phyloP scores from a whole-genome alignment of 345 rosid genomes.

The Cardamine occulta region DNA sequence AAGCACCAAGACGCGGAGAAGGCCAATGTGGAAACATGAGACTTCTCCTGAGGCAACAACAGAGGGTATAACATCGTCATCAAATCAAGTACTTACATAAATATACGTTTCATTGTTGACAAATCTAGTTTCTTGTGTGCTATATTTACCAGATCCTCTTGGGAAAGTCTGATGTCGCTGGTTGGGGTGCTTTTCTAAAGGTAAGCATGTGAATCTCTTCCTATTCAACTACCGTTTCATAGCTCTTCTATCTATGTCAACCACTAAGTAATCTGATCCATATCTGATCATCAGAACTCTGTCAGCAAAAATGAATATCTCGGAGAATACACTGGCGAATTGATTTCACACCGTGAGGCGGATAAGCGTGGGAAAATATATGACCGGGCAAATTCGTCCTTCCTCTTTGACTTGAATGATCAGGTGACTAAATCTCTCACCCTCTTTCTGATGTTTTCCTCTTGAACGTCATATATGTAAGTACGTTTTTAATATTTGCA shows the following conservation, averaged over 20 bases:
- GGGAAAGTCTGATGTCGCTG: conserved; percentile 93
- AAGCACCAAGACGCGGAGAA: conserved; percentile 82
- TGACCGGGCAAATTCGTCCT: conserved; percentile 96
- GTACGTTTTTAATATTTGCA: conserved; percentile 43
- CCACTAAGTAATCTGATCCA: conserved; percentile 14
- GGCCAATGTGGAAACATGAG: conserved; percentile 99
- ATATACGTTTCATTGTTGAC: not conserved
- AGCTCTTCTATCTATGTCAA: conserved; percentile 20
- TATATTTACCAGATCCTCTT: conserved; percentile 66
- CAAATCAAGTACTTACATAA: not conserved
- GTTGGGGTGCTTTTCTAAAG: conserved; percentile 99
- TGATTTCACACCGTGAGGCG: conserved; percentile 94
- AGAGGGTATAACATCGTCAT: conserved; percentile 58
- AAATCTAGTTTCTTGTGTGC: conserved; percentile 19
- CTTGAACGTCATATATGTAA: conserved; percentile 6
- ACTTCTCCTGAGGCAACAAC: conserved; percentile 97
- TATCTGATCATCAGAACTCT: conserved; percentile 64
- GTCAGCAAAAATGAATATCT: conserved; percentile 96
- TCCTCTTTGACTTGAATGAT: conserved; percentile 97
- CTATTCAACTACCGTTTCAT: not conserved
- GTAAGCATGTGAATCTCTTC: conserved; percentile 44
- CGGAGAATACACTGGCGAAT: conserved; percentile 97
- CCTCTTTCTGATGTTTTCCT: conserved; percentile 1
- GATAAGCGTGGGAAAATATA: conserved; percentile 99
- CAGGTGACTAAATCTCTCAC: conserved; percentile 57